These are phyloP conservation scores for Zygosaccharomyces rouxii DNA, from an alignment of 805 yeast genomes.

Conservation along the genomic window DNA sequence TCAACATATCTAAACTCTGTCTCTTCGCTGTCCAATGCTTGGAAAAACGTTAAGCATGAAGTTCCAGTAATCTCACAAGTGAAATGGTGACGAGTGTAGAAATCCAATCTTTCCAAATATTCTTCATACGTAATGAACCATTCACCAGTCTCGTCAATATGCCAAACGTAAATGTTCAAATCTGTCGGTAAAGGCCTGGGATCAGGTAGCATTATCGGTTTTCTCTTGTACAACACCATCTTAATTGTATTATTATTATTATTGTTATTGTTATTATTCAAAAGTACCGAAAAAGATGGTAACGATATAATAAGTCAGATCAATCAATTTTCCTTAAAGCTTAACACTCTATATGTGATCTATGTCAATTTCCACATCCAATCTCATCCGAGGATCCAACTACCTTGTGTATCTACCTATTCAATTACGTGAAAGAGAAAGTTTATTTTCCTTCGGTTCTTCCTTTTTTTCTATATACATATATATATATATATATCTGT, in stretches of 20 bases:
- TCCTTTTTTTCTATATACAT: background rate
- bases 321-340: background rate
- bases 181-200: constrained; percentile 57
- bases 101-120: constrained; percentile 66
- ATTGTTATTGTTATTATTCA: background rate
- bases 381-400: background rate
- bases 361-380: background rate
- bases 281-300: background rate
- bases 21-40: constrained; percentile 77
- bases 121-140: constrained; percentile 79
- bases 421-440: background rate
- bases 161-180: constrained; percentile 64
- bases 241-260: constrained; percentile 1
- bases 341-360: background rate
- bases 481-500: background rate
- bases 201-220: constrained; percentile 56
- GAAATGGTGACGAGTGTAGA: constrained; percentile 70
- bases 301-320: background rate
- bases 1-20: constrained; percentile 63
- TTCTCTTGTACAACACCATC: constrained; percentile 73
- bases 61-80: constrained; percentile 96
- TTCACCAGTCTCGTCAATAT: constrained; percentile 79
- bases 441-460: constrained; percentile 1
- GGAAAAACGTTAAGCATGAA: constrained; percentile 84
- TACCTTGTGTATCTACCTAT: background rate